Conservation (phyloP, 176 grass and related monocot genomes). For the Oryza rufipogon region DNA sequence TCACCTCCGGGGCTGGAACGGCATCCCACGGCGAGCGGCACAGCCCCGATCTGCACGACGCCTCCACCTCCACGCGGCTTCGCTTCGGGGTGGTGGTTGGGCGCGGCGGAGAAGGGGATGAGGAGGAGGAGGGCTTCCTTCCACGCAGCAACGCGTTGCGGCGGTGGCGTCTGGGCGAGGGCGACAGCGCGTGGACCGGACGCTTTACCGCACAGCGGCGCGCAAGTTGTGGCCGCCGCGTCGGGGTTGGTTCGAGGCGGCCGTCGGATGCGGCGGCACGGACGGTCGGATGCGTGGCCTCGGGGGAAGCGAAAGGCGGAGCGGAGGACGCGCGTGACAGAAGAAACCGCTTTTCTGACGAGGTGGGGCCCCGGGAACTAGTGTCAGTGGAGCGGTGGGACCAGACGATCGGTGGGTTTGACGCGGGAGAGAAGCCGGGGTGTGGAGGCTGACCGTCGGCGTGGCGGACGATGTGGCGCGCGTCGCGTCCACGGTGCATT, state of each 20-base stretch:
- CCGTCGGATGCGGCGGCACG: conserved; percentile 14
- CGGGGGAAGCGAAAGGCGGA: conserved; percentile 34
- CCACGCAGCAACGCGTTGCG: not conserved
- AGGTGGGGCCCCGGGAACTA: not conserved
- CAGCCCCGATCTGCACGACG: conserved; percentile 31
- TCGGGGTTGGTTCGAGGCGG: conserved; percentile 1
- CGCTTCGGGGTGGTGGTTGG: conserved; percentile 18
- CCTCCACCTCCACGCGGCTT: conserved; percentile 44
- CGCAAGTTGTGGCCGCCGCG: conserved; percentile 3
- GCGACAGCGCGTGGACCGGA: conserved; percentile 45
- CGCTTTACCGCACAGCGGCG: not conserved
- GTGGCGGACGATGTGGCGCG: not conserved
- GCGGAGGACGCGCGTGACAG: conserved; percentile 1
- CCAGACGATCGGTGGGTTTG: no score
- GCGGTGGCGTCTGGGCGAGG: conserved; percentile 39
- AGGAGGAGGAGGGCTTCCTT: not conserved
- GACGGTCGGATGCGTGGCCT: conserved; percentile 41
- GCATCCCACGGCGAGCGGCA: conserved; percentile 1
- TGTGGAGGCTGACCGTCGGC: not conserved
- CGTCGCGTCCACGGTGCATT: no score
- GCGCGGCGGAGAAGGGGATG: not conserved
- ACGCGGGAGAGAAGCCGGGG: not conserved
- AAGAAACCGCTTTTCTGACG: not conserved
- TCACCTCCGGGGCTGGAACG: not conserved
- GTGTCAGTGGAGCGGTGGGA: not conserved